Evolutionary conservation across 441 rosid species (phyloP).

Genomic region (Pelargonium myrrhifolium): DNA sequence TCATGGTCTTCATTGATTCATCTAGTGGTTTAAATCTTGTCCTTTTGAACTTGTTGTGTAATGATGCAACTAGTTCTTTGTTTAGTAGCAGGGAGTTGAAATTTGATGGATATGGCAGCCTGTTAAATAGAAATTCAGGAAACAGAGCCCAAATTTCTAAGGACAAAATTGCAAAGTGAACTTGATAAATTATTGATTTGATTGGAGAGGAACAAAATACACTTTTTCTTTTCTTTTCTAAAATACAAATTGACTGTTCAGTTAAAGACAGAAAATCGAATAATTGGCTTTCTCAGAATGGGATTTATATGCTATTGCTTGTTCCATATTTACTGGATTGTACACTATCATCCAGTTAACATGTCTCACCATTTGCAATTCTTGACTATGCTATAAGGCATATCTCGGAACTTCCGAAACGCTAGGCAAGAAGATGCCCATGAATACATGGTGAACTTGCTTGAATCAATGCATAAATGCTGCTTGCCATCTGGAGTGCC

Average conservation of each 20-base stretch:
- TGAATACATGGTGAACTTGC: slow-evolving; percentile 88
- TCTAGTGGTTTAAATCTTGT: background rate
- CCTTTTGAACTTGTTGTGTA: background rate
- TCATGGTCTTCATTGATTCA: background rate
- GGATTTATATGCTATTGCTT: background rate
- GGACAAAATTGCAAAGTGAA: too few species aligned
- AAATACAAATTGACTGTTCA: background rate
- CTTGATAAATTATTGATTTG: too few species aligned
- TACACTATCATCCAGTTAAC: background rate
- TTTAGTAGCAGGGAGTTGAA: too few species aligned
- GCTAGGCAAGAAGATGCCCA: slow-evolving; percentile 94
- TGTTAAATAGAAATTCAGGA: too few species aligned
- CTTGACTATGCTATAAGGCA: slow-evolving; percentile 49
- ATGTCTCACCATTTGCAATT: slow-evolving; percentile 18
- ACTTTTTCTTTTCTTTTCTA: background rate
- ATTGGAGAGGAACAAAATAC: too few species aligned
- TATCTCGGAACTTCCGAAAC: slow-evolving; percentile 74
- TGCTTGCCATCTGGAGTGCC: slow-evolving; percentile 96
- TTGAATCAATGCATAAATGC: slow-evolving; percentile 97
- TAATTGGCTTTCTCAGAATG: background rate
- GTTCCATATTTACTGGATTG: background rate
- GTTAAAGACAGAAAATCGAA: background rate
- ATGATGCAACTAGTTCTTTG: too few species aligned
- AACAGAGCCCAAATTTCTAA: too few species aligned
- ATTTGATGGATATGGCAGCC: too few species aligned